Conservation (phyloP, 176 grass and related monocot species). For the Metroxylon sagu region DNA sequence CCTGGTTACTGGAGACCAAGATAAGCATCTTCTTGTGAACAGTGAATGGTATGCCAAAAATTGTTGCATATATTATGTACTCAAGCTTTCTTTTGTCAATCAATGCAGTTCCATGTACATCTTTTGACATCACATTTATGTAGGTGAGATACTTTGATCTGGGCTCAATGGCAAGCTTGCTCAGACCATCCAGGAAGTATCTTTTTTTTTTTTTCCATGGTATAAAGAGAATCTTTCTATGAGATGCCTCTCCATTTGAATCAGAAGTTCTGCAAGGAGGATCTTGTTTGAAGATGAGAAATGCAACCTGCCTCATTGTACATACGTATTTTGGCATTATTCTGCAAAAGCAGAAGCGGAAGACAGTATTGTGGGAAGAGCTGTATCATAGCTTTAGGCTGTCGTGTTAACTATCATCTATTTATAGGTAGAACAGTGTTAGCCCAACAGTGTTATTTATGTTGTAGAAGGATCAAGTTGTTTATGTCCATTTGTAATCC, state of each 20-base stretch:
- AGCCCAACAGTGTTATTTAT: too few relatives aligned
- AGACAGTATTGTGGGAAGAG: conserved; percentile 20
- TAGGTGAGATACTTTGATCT: background rate
- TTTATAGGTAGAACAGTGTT: too few relatives aligned
- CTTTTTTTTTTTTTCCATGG: background rate
- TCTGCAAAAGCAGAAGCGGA: conserved; percentile 66
- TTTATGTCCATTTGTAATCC: too few relatives aligned
- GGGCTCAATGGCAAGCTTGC: background rate
- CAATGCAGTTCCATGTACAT: background rate
- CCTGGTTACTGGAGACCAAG: conserved; percentile 49
- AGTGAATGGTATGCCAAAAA: conserved; percentile 12
- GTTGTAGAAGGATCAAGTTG: too few relatives aligned
- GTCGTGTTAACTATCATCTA: conserved; percentile 17
- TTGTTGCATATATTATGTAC: background rate
- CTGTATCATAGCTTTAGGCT: conserved; percentile 38
- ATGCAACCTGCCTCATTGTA: conserved; percentile 41
- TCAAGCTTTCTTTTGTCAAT: background rate
- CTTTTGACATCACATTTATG: background rate
- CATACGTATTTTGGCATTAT: conserved; percentile 45
- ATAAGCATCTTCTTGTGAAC: conserved; percentile 20
- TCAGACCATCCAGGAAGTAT: background rate
- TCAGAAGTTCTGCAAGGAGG: conserved; percentile 22
- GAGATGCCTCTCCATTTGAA: background rate
- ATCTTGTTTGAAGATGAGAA: conserved; percentile 26
- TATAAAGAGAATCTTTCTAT: too few relatives aligned